phyloP scores from a whole-genome alignment of 805 yeast genomes.

The Monosporozyma aquatica region DNA sequence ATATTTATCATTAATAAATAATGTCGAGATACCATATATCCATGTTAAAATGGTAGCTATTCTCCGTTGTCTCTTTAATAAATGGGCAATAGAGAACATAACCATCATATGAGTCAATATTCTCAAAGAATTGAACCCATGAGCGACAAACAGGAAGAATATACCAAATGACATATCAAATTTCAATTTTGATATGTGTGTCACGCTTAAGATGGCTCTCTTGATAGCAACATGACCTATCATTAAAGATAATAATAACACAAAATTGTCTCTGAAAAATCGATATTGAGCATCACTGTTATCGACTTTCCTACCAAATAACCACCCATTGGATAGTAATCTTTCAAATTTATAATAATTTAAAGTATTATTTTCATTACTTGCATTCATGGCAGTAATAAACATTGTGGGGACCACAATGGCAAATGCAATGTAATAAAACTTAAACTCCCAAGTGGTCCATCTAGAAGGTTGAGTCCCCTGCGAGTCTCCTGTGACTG shows the following conservation, averaged over 20 bases:
- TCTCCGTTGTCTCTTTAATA: slow-evolving; percentile 24
- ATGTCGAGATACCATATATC: slow-evolving; percentile 68
- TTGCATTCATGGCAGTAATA: slow-evolving; percentile 72
- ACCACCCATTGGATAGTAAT: slow-evolving; percentile 74
- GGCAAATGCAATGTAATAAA: slow-evolving; percentile 55
- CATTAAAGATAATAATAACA: slow-evolving; percentile 48
- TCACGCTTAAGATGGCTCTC: slow-evolving; percentile 20
- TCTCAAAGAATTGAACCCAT: slow-evolving; percentile 66
- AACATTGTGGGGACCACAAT: slow-evolving; percentile 76
- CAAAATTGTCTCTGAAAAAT: slow-evolving; percentile 76
- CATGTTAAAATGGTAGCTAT: slow-evolving; percentile 46
- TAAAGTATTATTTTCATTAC: slow-evolving; percentile 57
- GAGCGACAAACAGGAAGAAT: slow-evolving; percentile 59
- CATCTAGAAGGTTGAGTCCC: slow-evolving; percentile 32
- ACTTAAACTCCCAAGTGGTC: slow-evolving; percentile 64
- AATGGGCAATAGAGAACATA: slow-evolving; percentile 33
- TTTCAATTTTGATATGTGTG: slow-evolving; percentile 35
- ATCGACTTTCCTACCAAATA: slow-evolving; percentile 82
- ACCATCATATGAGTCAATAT: slow-evolving; percentile 49
- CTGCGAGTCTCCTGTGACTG: too few relatives aligned
- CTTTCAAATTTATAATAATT: slow-evolving; percentile 58
- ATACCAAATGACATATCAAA: slow-evolving; percentile 72
- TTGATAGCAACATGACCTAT: slow-evolving; percentile 48
- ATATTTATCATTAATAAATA: slow-evolving; percentile 68
- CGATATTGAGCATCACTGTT: slow-evolving; percentile 86